Evolutionary conservation across 345 rosid genomes (phyloP), one percentile per base, ranked within the genome.

Genomic region (Eutrema heterophyllum): DNA sequence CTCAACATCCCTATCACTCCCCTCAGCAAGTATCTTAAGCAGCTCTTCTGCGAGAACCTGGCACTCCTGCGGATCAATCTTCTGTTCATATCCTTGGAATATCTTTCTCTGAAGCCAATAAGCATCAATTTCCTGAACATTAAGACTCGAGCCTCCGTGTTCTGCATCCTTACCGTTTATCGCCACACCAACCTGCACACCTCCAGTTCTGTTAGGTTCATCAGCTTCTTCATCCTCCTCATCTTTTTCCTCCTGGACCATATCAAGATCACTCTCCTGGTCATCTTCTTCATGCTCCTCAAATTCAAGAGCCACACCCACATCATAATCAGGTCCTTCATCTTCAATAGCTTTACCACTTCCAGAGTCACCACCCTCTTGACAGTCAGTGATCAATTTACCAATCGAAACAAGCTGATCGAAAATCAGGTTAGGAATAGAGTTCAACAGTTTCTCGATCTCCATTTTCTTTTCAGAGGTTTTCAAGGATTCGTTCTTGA

Each of bases 41-140:
- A 91, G 88, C 81, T 93, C 92, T 83, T 91, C 96, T 15, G 96
- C 92, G 65, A 91, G 88, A 73, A 79, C 83, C 64, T 88, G 92
- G 75, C 98, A 86, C 80, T 85, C 83, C 45, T 88, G 92, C 26
- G 96, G 89, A 76, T 93, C 98, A 66, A 91, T 89, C 71, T 89
- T 79, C 76, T 88, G 87, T 13, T 84, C 89, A 76, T 72, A 88
- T 69, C 86, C 89, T 73, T 85, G 94, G 33, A 87, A 88, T 58
- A 91, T 84, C 86, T 85, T 88, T 77, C 98, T 85, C 78, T 93
- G 96, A 30, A 93, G 96, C 96, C 98, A 93, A 79, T 93, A 89
- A 7, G 98, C 94, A 84, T 91, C 98, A 72, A 93, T 84, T 33
- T 90, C 98, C 83, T 86, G 97, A 52, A 84, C 97, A 80, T 86